These are phyloP conservation scores for Geoglossum cookeanum DNA, from an alignment of 2,329 filamentous ascomycete species.

Conservation along the genomic window DNA sequence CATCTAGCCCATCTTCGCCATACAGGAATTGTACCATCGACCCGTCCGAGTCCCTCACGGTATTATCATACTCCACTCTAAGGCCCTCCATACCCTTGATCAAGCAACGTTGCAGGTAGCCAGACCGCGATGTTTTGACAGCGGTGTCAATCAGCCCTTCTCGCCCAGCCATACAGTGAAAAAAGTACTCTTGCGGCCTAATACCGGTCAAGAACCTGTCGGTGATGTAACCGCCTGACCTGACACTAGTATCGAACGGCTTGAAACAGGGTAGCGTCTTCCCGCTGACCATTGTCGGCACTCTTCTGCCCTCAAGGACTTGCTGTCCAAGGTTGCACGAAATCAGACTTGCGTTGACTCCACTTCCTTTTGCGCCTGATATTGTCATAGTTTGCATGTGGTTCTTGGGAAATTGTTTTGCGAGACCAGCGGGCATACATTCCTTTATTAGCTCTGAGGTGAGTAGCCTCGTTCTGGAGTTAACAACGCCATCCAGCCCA, in stretches of 20 bases:
- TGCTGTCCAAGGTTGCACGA: conserved; percentile 96
- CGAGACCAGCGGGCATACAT: conserved; percentile 64
- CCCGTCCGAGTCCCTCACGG: conserved; percentile 85
- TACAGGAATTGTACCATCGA: conserved; percentile 90
- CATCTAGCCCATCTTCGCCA: conserved; percentile 87
- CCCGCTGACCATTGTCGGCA: conserved; percentile 93
- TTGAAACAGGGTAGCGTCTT: conserved; percentile 91
- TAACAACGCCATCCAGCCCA: conserved; percentile 76
- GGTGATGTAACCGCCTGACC: conserved; percentile 83
- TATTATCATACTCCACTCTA: conserved; percentile 79
- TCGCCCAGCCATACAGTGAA: conserved; percentile 97
- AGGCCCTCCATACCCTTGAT: conserved; percentile 98
- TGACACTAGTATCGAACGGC: conserved; percentile 72
- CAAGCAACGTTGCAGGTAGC: conserved; percentile 87
- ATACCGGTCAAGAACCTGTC: conserved; percentile 97
- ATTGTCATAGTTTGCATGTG: conserved; percentile 99
- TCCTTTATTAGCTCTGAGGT: conserved; percentile 60
- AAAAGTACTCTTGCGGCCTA: conserved; percentile 93
- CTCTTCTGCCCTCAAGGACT: conserved; percentile 81
- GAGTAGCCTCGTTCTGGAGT: conserved; percentile 45
- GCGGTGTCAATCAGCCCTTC: conserved; percentile 98
- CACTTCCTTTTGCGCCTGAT: conserved; percentile 82
- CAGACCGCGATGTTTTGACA: conserved; percentile 93
- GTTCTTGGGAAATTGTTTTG: conserved; percentile 87
- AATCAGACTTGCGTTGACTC: conserved; percentile 92